Evolutionary conservation across 1,139 yeast species (phyloP), one percentile per base, ranked within the genome.

Genomic region (Lipomyces yarrowii): DNA sequence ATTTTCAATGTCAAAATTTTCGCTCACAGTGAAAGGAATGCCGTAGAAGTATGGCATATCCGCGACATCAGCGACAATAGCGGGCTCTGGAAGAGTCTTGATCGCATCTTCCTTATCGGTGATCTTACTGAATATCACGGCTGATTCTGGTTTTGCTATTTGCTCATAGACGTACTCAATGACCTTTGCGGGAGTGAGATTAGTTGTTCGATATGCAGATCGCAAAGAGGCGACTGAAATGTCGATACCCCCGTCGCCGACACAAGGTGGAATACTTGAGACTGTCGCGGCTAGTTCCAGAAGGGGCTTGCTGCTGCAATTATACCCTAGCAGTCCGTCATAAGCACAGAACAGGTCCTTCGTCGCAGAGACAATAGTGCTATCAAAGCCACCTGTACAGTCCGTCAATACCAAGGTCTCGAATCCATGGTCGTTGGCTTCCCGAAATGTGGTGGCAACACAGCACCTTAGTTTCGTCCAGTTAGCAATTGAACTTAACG

Each of bases 401-500:
- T 75, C 77, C 2, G 69, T 60, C 21, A 75, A 64, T 2, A 74
- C 74, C 61, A 77, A 75, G 62, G 74, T 71, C 58, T 75, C 76
- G 64, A 74, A 75, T 1, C 77, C 77, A 32, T 74, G 72, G 59
- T 75, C 77, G 63, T 75, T 75, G 6, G 75, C 77, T 61, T 75
- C 77, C 8, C 77, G 68, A 64, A 74, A 74, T 10, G 77, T 75
- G 2, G 77, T 74, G n/a, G 76, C 71, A 1, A 75, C 77, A 61
- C 77, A 75, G 65, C 77, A 75, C 48, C 67, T 64, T 18, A 13
- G n/a, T 42, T 3, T n/a, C 13, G 30, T 26, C 42, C 5, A 4
- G 15, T 30, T 48, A 37, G 53, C 10, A 30, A 37, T 33, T n/a
- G 48, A 35, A 10, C 39, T 26, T n/a, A n/a, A 15, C 23, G 11